Evolutionary conservation across 306 rosid species (phyloP).

Genomic region (Albizia julibrissin): DNA sequence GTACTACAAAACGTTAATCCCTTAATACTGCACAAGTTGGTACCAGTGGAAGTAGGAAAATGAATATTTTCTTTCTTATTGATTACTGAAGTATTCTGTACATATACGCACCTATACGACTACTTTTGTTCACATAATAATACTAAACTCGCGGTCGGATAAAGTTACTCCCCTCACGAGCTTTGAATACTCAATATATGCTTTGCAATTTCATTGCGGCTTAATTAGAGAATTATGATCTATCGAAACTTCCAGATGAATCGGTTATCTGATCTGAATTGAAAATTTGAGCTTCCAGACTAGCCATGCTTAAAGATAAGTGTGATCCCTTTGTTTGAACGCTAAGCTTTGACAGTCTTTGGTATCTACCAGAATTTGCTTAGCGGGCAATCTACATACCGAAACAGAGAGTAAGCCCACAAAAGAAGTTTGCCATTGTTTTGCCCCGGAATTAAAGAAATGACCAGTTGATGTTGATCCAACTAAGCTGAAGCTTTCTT

Average conservation of each 20-base stretch:
- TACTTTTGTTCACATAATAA: not conserved
- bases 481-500: conserved; percentile 2
- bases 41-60: not conserved
- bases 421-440: conserved; percentile 4
- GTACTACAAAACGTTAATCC: not conserved
- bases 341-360: conserved; percentile 37
- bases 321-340: conserved; percentile 43
- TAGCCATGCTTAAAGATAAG: conserved; percentile 9
- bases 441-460: conserved; percentile 39
- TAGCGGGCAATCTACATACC: conserved; percentile 38
- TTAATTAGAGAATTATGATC: not conserved
- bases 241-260: not conserved
- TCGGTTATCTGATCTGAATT: conserved; percentile 14
- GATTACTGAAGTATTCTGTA: not conserved
- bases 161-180: not conserved
- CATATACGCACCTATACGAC: not conserved
- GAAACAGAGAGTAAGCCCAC: conserved; percentile 20
- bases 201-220: not conserved
- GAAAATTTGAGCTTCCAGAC: conserved; percentile 30
- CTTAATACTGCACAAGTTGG: not conserved
- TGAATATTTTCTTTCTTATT: not conserved
- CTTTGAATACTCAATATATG: not conserved
- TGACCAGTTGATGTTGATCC: not conserved
- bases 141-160: not conserved
- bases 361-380: conserved; percentile 40